Base-by-base conservation (phyloP, 2,329 filamentous ascomycete genomes). In the Epichloe festucae region DNA sequence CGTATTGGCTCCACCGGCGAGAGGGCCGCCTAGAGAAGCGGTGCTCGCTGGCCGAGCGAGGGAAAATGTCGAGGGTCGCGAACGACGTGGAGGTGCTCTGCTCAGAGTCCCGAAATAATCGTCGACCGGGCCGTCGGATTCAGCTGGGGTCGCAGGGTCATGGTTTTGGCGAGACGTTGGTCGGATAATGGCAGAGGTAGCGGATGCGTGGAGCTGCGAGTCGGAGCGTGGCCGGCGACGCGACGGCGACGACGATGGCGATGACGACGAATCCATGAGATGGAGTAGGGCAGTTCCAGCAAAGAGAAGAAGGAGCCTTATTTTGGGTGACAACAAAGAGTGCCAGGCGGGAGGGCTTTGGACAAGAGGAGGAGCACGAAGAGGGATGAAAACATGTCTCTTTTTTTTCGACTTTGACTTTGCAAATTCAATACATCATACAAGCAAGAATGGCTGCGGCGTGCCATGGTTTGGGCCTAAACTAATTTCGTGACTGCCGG, bases 181-280 rank as follows among this genome's bases (percentile, higher is more conserved):
- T 14, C 17, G 43, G 38, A 4, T 19, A 5, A 8, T 19, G 19
- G 40, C 15, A n/a, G 44, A 38, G 31, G 38, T 3, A 23, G 43
- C 39, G 10, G 34, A 46, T n/a, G 34, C 46, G 19, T 38, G 38
- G 19, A 48, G 42, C 36, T 46, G 34, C 44, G 47, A 50, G 21
- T 47, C 48, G 38, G 51, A 50, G 15, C 44, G 48, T 27, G 50
- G 34, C 47, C 40, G 53, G 14, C 50, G 47, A 12, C 41, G 43
- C 11, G 47, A 48, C 21, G 43, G 42, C 10, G 52, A 47, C 23
- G 53, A 31, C 27, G 27, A 11, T 8, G 27, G 23, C 23, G 23
- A 45, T 5, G 52, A 49, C 23, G 53, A 46, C 44, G 51, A 47
- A 41, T 53, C 51, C 51, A 53, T 52, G 36, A 21, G 51, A 42